Conservation (phyloP, 352 stramenopile genomes). For the Peronospora farinosa region DNA sequence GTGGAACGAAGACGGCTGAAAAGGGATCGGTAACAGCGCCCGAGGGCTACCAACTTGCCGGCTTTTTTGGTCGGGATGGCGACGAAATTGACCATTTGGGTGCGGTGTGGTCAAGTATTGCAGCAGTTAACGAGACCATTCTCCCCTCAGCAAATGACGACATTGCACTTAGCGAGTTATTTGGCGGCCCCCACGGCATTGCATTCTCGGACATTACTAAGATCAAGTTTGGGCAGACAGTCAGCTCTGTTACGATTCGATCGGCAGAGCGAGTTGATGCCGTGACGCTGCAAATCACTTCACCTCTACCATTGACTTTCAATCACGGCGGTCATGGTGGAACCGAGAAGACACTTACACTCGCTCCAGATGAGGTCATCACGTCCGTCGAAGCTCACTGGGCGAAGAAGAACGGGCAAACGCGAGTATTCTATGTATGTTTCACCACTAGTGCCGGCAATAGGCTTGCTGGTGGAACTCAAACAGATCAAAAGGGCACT, state of each 20-base stretch:
- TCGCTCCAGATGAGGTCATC: slow-evolving; percentile 24
- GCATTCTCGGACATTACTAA: slow-evolving; percentile 25
- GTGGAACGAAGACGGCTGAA: not conserved
- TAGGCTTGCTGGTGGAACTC: slow-evolving; percentile 25
- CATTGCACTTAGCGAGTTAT: slow-evolving; percentile 16
- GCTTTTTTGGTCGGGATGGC: slow-evolving; percentile 9
- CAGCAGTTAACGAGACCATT: slow-evolving; percentile 14
- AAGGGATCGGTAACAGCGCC: slow-evolving; percentile 1
- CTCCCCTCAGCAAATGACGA: slow-evolving; percentile 9
- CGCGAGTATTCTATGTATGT: slow-evolving; percentile 42
- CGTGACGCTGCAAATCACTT: slow-evolving; percentile 28
- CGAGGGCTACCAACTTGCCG: slow-evolving; percentile 4
- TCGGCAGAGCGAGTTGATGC: slow-evolving; percentile 32
- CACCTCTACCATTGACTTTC: slow-evolving; percentile 16
- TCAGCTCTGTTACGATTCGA: slow-evolving; percentile 15
- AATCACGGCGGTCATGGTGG: slow-evolving; percentile 38
- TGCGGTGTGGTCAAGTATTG: slow-evolving; percentile 24
- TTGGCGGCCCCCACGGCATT: slow-evolving; percentile 16
- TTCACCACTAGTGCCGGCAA: slow-evolving; percentile 34
- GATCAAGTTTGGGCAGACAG: slow-evolving; percentile 17
- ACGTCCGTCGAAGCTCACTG: slow-evolving; percentile 36
- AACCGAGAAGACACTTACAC: slow-evolving; percentile 29
- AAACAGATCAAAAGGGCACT: slow-evolving; percentile 8
- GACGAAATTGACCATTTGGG: slow-evolving; percentile 14
- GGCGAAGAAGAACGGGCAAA: slow-evolving; percentile 35